phyloP scores from a whole-genome alignment of 768 basidiomycete species.

The Austroboletus festivus region DNA sequence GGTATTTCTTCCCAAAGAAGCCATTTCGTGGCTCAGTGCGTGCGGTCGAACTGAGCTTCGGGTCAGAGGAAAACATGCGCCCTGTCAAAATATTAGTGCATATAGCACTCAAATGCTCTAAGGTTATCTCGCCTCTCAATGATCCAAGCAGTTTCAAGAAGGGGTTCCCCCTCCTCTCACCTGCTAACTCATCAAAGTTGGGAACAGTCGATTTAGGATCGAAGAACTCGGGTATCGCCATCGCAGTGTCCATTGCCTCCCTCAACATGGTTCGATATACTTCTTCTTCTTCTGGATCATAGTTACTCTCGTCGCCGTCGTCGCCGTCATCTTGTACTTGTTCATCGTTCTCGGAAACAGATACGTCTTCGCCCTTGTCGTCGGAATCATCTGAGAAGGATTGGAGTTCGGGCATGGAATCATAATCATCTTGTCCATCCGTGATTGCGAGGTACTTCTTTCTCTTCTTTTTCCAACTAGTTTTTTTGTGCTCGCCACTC shows the following conservation, averaged over 20 bases:
- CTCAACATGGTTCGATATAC: conserved; percentile 56
- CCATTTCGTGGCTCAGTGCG: conserved; percentile 34
- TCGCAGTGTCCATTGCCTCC: conserved; percentile 71
- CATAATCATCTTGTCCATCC: conserved; percentile 40
- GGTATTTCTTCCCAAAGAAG: conserved; percentile 20
- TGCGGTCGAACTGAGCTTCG: conserved; percentile 41
- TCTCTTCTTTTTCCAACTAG: conserved; percentile 24
- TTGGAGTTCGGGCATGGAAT: conserved; percentile 63
- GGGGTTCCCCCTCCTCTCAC: conserved; percentile 66
- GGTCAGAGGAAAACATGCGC: conserved; percentile 55
- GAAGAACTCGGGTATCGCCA: conserved; percentile 55
- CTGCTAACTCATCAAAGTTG: conserved; percentile 41
- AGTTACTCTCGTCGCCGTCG: conserved; percentile 39
- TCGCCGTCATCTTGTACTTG: conserved; percentile 36
- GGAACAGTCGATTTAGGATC: conserved; percentile 46
- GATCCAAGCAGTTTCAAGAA: conserved; percentile 76
- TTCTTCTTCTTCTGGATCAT: conserved; percentile 70
- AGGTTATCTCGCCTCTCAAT: conserved; percentile 52
- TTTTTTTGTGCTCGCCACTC: conserved; percentile 12
- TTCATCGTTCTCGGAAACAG: conserved; percentile 31
- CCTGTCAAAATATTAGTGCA: conserved; percentile 38
- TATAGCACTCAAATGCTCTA: not conserved
- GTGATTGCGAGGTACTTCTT: conserved; percentile 50
- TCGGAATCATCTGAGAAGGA: conserved; percentile 63
- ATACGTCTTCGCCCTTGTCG: conserved; percentile 35